Evolutionary conservation across 257 asterid genomes (phyloP), one percentile per base, ranked within the genome.

Genomic region (Avicennia marina): DNA sequence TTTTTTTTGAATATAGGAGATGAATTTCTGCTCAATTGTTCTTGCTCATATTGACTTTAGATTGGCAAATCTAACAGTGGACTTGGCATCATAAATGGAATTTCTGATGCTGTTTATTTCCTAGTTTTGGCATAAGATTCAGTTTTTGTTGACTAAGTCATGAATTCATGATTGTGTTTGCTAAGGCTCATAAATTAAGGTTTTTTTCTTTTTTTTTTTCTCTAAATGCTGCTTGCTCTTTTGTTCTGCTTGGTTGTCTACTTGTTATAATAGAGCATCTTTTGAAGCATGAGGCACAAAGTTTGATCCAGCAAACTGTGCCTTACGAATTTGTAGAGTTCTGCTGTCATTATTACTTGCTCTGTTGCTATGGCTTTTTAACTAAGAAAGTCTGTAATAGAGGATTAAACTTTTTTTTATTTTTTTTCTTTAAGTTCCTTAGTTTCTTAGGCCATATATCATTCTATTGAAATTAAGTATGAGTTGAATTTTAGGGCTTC

Each of bases 11-110:
- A 16, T 29, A 15, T 16, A 49, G 42, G 11, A 43, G 53, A 54
- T 27, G n/a, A n/a, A n/a, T n/a, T n/a, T n/a, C n/a, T n/a, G 29
- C 11, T 32, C 16, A 31, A 16, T 45, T 50, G 13, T 20, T 19
- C 47, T 44, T 45, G 58, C 17, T 52, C 54, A 16, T 57, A 34
- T 32, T 38, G 44, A 22, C 49, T 29, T 19, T 51, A 27, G 49
- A 40, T 54, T 31, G 25, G 53, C 52, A n/a, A 56, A 38, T 56
- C 5, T 20, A 32, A 19, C 5, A n/a, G 12, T 40, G 53, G 34
- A 4, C 4, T 29, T 29, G 4, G 34, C 7, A 29, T 4, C 34
- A 29, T 29, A 8, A n/a, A n/a, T n/a, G n/a, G n/a, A n/a, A 38
- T 16, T 19, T 54, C 25, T 53, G n/a, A 8, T 21, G 32, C 19